These are phyloP conservation scores for Phytophthora pisi DNA, from an alignment of 352 stramenopile species.

Conservation along the genomic window DNA sequence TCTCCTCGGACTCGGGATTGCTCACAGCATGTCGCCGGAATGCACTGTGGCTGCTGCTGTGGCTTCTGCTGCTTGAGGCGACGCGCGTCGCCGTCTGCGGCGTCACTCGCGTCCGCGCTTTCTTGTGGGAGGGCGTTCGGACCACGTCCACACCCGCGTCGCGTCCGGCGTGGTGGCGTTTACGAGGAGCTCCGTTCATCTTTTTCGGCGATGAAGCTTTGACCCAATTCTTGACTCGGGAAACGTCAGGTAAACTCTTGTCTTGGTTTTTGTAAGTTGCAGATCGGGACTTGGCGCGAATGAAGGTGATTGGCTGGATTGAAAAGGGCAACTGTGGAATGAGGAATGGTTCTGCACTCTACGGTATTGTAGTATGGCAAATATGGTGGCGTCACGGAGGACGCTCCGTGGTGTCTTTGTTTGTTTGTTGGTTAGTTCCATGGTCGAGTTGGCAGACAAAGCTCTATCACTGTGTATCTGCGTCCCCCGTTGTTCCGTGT, in stretches of 20 bases:
- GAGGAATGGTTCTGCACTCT: too few relatives aligned
- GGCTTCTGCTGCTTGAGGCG: conserved; percentile 9
- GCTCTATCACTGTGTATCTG: conserved; percentile 6
- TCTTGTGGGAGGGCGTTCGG: conserved; percentile 43
- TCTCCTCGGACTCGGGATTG: conserved; percentile 42
- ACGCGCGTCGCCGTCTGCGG: conserved; percentile 19
- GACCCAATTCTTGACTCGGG: not conserved
- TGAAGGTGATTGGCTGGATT: conserved; percentile 20
- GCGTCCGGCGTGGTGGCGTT: conserved; percentile 36
- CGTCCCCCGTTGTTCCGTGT: not conserved
- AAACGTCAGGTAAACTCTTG: not conserved
- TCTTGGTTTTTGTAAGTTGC: conserved; percentile 6
- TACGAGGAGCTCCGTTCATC: conserved; percentile 62
- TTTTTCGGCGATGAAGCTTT: not conserved
- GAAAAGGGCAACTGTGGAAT: not conserved
- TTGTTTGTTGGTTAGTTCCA: conserved; percentile 13
- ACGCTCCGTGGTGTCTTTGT: not conserved
- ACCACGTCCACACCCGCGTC: conserved; percentile 22
- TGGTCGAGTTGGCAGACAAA: not conserved
- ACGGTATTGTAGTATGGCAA: conserved; percentile 2
- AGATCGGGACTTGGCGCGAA: conserved; percentile 19
- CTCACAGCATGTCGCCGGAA: conserved; percentile 19
- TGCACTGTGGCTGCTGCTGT: conserved; percentile 4
- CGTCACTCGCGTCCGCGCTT: conserved; percentile 22
- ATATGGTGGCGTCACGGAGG: conserved; percentile 1